Conservation (phyloP, 2,329 filamentous ascomycete genomes). For the Beauveria asiatica region DNA sequence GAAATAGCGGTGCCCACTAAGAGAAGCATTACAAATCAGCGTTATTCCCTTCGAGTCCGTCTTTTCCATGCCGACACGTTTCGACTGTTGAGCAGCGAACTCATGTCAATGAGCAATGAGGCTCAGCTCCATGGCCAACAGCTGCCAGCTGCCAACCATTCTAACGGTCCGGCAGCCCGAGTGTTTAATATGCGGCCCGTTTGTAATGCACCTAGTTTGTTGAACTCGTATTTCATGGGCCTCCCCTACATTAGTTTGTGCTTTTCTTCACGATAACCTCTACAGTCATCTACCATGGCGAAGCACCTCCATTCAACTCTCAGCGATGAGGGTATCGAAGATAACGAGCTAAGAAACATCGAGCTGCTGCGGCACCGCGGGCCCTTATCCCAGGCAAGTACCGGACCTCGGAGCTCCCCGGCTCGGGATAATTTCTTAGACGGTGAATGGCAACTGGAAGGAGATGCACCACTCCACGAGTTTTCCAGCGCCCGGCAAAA, state of each 20-base stretch:
- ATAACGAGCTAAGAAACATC: constrained; percentile 12
- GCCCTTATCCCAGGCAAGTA: not conserved
- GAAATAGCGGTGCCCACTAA: not conserved
- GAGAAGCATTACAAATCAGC: not conserved
- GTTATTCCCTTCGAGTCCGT: not conserved
- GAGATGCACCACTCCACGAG: constrained; percentile 12
- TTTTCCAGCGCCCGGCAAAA: constrained; percentile 22
- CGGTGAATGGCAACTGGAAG: constrained; percentile 19
- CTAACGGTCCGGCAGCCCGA: not conserved
- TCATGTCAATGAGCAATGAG: not conserved
- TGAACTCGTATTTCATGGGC: not conserved
- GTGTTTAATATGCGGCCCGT: not conserved
- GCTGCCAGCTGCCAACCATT: not conserved
- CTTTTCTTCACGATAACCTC: not conserved
- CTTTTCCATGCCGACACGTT: not conserved
- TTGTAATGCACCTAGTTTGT: not conserved
- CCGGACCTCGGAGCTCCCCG: constrained; percentile 16
- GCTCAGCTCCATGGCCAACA: not conserved
- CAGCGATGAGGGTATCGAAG: not conserved
- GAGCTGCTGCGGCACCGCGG: constrained; percentile 11
- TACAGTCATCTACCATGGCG: not conserved
- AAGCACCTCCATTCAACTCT: not conserved
- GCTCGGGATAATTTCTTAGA: constrained; percentile 11
- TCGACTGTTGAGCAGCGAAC: not conserved
- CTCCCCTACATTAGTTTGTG: not conserved